Evolutionary conservation across 2,329 filamentous ascomycete species (phyloP).

Genomic region (Cercospora zeina): DNA sequence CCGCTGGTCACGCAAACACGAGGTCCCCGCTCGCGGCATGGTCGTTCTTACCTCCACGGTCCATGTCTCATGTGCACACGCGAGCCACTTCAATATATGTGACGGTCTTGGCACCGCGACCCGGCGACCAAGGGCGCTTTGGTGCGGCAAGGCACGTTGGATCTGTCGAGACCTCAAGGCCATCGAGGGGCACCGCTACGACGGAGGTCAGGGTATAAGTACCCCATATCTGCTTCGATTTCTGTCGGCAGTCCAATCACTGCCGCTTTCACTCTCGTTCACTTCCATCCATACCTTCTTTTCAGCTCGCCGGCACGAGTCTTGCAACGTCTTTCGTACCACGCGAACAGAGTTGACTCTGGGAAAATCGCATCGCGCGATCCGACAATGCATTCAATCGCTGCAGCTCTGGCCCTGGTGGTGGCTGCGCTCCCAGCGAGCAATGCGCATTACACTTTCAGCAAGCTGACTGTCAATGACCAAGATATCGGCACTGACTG

Average conservation of each 20-base stretch:
- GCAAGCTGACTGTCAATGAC: slow-evolving; percentile 26
- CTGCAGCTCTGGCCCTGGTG: slow-evolving; percentile 5
- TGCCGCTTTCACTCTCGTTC: not conserved
- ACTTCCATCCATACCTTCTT: not conserved
- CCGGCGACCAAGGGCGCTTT: not conserved
- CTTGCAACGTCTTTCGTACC: not conserved
- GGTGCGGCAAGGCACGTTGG: not conserved
- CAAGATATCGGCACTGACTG: slow-evolving; percentile 21
- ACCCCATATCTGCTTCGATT: not conserved
- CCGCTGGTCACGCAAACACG: too few species aligned
- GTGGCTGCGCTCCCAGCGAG: not conserved
- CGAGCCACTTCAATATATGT: not conserved
- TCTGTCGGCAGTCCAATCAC: not conserved
- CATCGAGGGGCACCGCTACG: not conserved
- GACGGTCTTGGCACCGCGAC: not conserved
- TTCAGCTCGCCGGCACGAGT: not conserved
- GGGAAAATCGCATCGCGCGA: not conserved
- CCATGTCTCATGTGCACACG: not conserved
- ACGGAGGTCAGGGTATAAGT: not conserved
- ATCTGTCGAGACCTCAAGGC: not conserved
- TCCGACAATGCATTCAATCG: not conserved
- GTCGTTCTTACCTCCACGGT: too few species aligned
- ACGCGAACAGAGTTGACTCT: not conserved
- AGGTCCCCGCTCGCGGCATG: too few species aligned
- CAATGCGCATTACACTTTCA: slow-evolving; percentile 29